phyloP scores from a whole-genome alignment of 768 basidiomycete species.

The Mycena crocata region DNA sequence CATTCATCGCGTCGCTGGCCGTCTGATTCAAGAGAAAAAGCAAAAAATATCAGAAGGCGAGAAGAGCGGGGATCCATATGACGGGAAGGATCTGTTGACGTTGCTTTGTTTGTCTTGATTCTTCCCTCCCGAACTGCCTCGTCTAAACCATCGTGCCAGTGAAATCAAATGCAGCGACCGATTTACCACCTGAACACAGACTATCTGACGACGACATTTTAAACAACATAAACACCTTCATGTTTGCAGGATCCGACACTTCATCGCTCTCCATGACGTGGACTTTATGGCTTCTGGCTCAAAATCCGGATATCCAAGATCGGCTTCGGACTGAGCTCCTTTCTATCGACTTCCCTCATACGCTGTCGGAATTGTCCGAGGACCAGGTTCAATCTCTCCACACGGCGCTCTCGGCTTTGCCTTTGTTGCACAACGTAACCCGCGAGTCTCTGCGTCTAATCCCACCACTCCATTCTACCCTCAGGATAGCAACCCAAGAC shows the following conservation, averaged over 20 bases:
- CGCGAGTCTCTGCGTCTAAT: conserved; percentile 83
- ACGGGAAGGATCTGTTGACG: conserved; percentile 82
- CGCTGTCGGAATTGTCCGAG: conserved; percentile 60
- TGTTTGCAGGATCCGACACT: conserved; percentile 93
- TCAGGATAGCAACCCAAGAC: conserved; percentile 81
- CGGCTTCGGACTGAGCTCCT: conserved; percentile 78
- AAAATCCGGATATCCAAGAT: conserved; percentile 72
- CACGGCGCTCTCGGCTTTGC: conserved; percentile 65
- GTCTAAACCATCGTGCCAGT: conserved; percentile 57
- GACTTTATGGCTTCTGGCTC: conserved; percentile 82
- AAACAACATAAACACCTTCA: conserved; percentile 88
- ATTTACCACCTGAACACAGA: conserved; percentile 74
- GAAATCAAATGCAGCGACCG: conserved; percentile 82
- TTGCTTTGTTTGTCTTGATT: conserved; percentile 69
- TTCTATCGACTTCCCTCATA: conserved; percentile 49
- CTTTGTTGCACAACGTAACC: conserved; percentile 80
- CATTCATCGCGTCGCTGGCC: conserved; percentile 78
- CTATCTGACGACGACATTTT: conserved; percentile 91
- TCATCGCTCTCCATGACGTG: conserved; percentile 87
- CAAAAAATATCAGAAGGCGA: conserved; percentile 72
- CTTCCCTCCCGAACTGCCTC: not conserved
- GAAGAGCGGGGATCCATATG: conserved; percentile 60
- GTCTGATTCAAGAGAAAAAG: conserved; percentile 85
- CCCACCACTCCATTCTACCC: conserved; percentile 84
- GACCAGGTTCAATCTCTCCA: conserved; percentile 76